Evolutionary conservation across 2,329 filamentous ascomycete species (phyloP), one percentile per base, ranked within the genome.

Genomic region (Nectriaceae sp.): DNA sequence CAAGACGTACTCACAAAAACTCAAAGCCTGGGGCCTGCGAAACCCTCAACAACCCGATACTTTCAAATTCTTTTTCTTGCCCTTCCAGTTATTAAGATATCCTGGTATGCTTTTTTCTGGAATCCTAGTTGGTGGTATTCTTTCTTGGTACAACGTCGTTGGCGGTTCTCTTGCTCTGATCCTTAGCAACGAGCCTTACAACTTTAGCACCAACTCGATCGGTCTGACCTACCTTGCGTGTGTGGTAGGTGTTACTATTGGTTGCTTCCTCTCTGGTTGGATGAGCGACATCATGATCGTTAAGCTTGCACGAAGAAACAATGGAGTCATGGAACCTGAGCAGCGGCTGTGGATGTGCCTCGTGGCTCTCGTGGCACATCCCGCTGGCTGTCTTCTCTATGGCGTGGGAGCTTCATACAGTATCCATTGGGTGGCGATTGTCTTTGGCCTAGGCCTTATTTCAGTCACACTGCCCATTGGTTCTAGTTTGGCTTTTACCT

Each of bases 301-400:
- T 10, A 45, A 40, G 13, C 51, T 63, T 19, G 52, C 60, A 0
- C 56, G 59, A 3, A 40, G 52, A 16, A 62, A 59, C 16, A 49
- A 50, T 6, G 60, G 60, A 1, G 50, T 63, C 4, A 60, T 59
- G 50, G 60, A 63, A 15, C 60, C 60, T 2, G 60, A 63, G 39
- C 57, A 63, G 8, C 58, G 60, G 1, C 52, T 63, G 2, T 63
- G 57, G 56, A 53, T 53, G 3, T 60, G 50, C 11, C 19, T 52
- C 15, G 41, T 62, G 33, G 49, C 60, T 2, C 36, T 61, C 2
- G 21, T 62, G 4, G 48, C 52, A 11, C 60, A 62, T 29, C 60
- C 60, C 3, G 46, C 52, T 3, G 59, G 60, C 0, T 62, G 57
- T 31, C 46, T 62, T 1, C 43, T 62, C n/a, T 62, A 56, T 15